Percentiles rank a stretch among this genome's conserved stretches.
phyloP scores from a whole-genome alignment of 2,329 filamentous ascomycete species.

The Pyricularia grisea region DNA sequence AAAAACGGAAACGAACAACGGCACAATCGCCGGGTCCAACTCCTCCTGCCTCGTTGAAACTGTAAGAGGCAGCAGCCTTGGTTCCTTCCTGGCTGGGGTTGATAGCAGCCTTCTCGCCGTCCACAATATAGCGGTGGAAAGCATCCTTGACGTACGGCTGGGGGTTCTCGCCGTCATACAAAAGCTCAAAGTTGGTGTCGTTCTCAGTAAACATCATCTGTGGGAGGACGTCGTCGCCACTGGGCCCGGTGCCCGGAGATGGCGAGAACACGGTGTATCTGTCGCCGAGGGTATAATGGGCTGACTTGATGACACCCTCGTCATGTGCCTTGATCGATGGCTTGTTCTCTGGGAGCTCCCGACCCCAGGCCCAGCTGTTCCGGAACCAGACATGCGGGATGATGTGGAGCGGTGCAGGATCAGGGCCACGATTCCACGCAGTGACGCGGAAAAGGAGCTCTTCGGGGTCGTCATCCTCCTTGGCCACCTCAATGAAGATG shows the following conservation, averaged over 20 bases:
- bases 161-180: slow-evolving; percentile 73
- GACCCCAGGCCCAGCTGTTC: slow-evolving; percentile 95
- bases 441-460: slow-evolving; percentile 91
- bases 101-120: slow-evolving; percentile 68
- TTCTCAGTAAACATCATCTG: slow-evolving; percentile 90
- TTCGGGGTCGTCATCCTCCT: slow-evolving; percentile 85
- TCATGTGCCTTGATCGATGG: slow-evolving; percentile 62
- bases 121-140: slow-evolving; percentile 81
- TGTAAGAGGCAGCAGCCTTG: slow-evolving; percentile 85
- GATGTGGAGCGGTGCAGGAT: slow-evolving; percentile 86
- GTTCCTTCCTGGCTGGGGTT: slow-evolving; percentile 77
- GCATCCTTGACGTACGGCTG: slow-evolving; percentile 88
- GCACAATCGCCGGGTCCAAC: slow-evolving; percentile 87
- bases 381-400: slow-evolving; percentile 94
- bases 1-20: slow-evolving; percentile 88
- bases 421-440: slow-evolving; percentile 89
- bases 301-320: slow-evolving; percentile 64
- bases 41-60: slow-evolving; percentile 82
- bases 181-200: slow-evolving; percentile 72
- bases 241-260: slow-evolving; percentile 73
- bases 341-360: slow-evolving; percentile 66
- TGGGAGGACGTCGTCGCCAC: slow-evolving; percentile 75
- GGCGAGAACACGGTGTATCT: slow-evolving; percentile 80
- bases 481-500: slow-evolving; percentile 92
- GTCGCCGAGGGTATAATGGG: slow-evolving; percentile 71